Base-by-base conservation (phyloP, 2,329 filamentous ascomycete species). In the Pseudogymnoascus sp. region DNA sequence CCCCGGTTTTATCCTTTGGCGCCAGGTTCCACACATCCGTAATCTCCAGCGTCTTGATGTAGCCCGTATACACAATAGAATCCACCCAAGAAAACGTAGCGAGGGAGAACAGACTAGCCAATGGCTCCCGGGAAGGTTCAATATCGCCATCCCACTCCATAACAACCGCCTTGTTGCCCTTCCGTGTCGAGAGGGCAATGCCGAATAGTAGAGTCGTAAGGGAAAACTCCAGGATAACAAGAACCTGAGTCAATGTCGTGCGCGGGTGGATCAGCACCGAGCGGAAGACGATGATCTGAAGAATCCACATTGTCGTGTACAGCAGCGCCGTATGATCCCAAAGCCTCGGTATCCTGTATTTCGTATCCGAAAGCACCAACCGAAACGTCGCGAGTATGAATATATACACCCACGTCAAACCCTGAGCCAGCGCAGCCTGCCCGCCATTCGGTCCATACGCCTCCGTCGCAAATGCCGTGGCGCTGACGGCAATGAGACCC, bases 291-390 rank as follows among this genome's bases (percentile, higher is more conserved):
- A 91, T 78, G 22, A 93, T 65, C 7, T 81, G 80, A 69, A 92
- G 86, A 4, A 94, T 70, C 91, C 93, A 99, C 72, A 92, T 87
- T 60, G 86, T 77, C 60, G 83, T 81, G 74, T 99, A 99, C 60
- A 99, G 84, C 64, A 81, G 76, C 18, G 91, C 89, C 0, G 94
- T 97, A 74, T 99, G 94, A 71, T 93, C 92, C 94, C 94, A 99
- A 7, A 97, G 77, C 62, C 82, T 80, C 7, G 88, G 87, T 12
- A 94, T 72, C 73, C 73, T 82, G 81, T 76, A 90, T 79, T 78
- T 84, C 69, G 76, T 84, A 75, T 77, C 84, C 73, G 73, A 87
- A 74, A 79, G 84, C 75, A 75, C 86, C 68, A 97, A 77, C 34
- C 94, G 86, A 43, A 91, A 75, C 18, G 85, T 82, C 12, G 86